These are phyloP conservation scores for Amorphotheca resinae DNA, from an alignment of 495 filamentous ascomycete species.

Conservation along the genomic window DNA sequence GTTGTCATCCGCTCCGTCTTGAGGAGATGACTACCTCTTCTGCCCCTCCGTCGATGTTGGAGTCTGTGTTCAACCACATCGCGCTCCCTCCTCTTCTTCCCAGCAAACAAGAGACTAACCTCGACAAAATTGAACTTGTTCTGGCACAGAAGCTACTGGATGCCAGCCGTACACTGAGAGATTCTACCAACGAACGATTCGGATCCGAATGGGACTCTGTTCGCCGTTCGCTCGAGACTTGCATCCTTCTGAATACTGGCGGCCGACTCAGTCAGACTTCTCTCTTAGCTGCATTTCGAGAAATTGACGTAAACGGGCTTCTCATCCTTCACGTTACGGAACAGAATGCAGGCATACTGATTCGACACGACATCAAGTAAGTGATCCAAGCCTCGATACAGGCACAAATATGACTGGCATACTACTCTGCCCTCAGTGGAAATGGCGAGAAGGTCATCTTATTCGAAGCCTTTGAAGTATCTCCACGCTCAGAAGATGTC, in stretches of 20 bases:
- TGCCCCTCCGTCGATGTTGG: no score
- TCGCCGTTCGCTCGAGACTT: neutral
- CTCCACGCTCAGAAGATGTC: conserved; percentile 29
- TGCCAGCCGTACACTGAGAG: neutral
- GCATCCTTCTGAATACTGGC: neutral
- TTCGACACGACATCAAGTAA: conserved; percentile 1
- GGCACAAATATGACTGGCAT: neutral
- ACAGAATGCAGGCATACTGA: conserved; percentile 1
- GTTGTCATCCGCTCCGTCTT: no score
- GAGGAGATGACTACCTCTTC: no score
- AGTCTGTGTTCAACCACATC: conserved; percentile 1
- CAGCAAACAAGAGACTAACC: neutral
- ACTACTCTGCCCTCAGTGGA: neutral
- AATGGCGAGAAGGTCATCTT: conserved; percentile 25
- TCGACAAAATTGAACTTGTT: neutral
- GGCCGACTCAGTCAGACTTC: neutral
- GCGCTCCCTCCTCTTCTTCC: conserved; percentile 6
- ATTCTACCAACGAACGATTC: neutral
- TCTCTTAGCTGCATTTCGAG: neutral
- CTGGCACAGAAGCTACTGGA: neutral
- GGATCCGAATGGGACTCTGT: neutral
- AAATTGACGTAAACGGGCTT: neutral
- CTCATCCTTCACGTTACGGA: conserved; percentile 5
- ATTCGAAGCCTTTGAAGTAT: conserved; percentile 40
- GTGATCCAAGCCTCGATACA: neutral